Percentiles rank a stretch among this genome's conserved stretches.
phyloP scores from a whole-genome alignment of 305 asterid species.

The Solanum hybrid region DNA sequence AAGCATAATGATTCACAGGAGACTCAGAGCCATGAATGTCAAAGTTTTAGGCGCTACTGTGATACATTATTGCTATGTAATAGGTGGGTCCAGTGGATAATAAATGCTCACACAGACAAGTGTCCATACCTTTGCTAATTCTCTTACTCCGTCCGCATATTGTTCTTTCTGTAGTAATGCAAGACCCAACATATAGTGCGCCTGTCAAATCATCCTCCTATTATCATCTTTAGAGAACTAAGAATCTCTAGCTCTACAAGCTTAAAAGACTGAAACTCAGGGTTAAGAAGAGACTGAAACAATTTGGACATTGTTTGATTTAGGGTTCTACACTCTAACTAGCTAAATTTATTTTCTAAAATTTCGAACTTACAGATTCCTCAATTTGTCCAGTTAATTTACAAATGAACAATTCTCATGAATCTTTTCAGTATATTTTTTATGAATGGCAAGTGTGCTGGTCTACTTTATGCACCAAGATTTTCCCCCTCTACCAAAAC shows the following conservation, averaged over 20 bases:
- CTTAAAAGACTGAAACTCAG: background rate
- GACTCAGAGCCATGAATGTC: background rate
- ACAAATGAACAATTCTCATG: background rate
- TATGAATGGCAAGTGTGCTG: background rate
- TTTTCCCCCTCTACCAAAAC: background rate
- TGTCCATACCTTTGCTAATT: conserved; percentile 50
- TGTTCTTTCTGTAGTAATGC: conserved; percentile 64
- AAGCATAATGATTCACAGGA: background rate
- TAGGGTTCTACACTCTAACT: background rate
- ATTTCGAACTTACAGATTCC: background rate
- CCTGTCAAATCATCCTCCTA: conserved; percentile 35
- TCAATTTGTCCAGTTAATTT: background rate
- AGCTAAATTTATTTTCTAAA: background rate
- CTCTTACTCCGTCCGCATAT: conserved; percentile 64
- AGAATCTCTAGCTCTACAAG: background rate
- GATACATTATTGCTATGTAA: background rate
- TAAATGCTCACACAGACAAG: background rate
- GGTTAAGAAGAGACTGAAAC: background rate
- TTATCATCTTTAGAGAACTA: conserved; percentile 11
- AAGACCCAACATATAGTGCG: conserved; percentile 88
- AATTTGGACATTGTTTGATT: background rate
- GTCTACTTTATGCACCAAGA: background rate
- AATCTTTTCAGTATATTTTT: background rate
- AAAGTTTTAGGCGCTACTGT: background rate
- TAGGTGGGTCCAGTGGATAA: background rate